Percentiles rank a stretch among this genome's conserved stretches.
phyloP scores from a whole-genome alignment of 306 rosid species.

The Begonia loranthoides region DNA sequence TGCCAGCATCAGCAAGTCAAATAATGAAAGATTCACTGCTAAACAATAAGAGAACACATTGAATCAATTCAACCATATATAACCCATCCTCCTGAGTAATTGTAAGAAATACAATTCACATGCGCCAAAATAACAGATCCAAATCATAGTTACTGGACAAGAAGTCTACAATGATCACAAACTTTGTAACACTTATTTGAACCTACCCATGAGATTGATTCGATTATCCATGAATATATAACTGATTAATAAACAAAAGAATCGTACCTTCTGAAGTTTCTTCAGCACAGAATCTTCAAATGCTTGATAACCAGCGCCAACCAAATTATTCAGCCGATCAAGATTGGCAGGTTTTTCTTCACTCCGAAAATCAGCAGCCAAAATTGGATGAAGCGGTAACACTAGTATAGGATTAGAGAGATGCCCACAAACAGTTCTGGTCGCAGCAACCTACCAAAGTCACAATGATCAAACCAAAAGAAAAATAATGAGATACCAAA shows the following conservation, averaged over 20 bases:
- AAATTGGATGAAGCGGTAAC: slow-evolving; percentile 56
- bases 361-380: slow-evolving; percentile 24
- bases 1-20: too few species aligned
- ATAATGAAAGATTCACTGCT: too few species aligned
- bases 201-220: too few species aligned
- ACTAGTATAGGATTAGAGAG: slow-evolving; percentile 72
- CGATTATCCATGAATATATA: background rate
- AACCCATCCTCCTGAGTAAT: too few species aligned
- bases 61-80: too few species aligned
- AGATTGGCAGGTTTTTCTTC: slow-evolving; percentile 30
- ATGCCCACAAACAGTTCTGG: slow-evolving; percentile 46
- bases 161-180: too few species aligned
- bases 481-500: background rate
- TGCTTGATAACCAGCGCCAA: slow-evolving; percentile 67
- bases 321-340: slow-evolving; percentile 32
- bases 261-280: slow-evolving; percentile 65
- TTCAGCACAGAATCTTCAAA: slow-evolving; percentile 69
- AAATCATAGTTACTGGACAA: too few species aligned
- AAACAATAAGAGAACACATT: too few species aligned
- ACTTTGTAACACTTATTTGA: too few species aligned
- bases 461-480: background rate
- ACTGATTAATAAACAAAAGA: background rate
- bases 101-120: too few species aligned
- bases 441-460: slow-evolving; percentile 48
- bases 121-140: too few species aligned